Evolutionary conservation across 164 flowering plant species (phyloP), one percentile per base, ranked within the genome.

Genomic region (Chimonanthus praecox): DNA sequence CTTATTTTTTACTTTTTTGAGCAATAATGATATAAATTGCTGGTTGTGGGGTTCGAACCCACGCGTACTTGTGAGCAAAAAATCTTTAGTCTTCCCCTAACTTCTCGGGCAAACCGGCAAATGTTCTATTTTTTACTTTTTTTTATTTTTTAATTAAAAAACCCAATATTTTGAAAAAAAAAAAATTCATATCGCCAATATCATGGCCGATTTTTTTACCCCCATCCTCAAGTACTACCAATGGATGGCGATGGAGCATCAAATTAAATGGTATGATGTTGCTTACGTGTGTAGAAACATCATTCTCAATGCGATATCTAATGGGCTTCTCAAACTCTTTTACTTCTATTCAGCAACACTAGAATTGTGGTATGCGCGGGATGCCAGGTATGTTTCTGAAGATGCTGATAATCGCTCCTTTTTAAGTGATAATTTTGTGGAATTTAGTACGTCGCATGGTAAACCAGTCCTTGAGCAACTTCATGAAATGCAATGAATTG

Each of bases 1-100:
- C 0, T 20, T 20, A 20, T 20, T 20, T 20, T 20, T 20, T 20
- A 20, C 21, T 20, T 20, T 20, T 20, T 20, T 20, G 21, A 20
- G 21, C 21, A 20, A 20, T 20, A 20, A 20, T 20, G 21, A 20
- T 20, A 20, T 20, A 20, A 33, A 3, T 10, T 84, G 87, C 85
- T 81, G 87, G 85, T 84, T 83, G 70, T 85, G 85, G 87, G 84
- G 84, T 85, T 83, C 85, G 85, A 85, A 85, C 85, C 84, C 85
- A 85, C 72, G 87, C 87, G 84, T 84, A 83, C 87, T 81, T 83
- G 67, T 74, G 86, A 81, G 85, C 85, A 85, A 84, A 83, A 83
- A 85, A 83, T 83, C 83, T 84, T 83, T 83, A 84, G 84, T 83
- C 84, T 83, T 83, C 84, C 83, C 84, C 85, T 20, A 20, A 20